Conservation (phyloP, 2,329 filamentous ascomycete species). For the Zelopaecilomyces penicillatus region DNA sequence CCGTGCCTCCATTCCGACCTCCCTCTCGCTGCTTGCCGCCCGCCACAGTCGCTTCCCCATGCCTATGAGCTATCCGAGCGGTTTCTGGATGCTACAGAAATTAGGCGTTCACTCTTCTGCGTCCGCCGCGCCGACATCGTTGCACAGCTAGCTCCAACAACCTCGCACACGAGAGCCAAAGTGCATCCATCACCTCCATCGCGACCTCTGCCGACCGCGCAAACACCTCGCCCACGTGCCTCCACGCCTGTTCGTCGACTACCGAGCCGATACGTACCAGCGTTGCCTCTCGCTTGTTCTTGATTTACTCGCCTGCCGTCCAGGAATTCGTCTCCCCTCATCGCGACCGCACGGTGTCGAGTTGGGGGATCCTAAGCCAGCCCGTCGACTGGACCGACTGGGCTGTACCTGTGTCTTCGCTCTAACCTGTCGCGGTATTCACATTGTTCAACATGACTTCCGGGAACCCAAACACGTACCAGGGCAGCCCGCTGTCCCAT, state of each 20-base stretch:
- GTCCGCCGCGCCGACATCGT: too few relatives aligned
- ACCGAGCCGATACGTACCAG: too few relatives aligned
- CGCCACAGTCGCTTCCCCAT: slow-evolving; percentile 7
- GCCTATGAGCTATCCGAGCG: slow-evolving; percentile 5
- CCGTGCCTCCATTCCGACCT: neutral
- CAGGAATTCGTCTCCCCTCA: neutral
- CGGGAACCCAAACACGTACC: slow-evolving; percentile 24
- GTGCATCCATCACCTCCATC: neutral
- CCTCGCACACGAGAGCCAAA: too few relatives aligned
- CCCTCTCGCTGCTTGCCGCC: neutral
- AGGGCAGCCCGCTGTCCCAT: slow-evolving; percentile 22
- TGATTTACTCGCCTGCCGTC: neutral
- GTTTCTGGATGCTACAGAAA: slow-evolving; percentile 6
- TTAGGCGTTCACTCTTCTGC: neutral
- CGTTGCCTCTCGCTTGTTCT: neutral
- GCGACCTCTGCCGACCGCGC: slow-evolving; percentile 5
- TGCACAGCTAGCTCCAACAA: too few relatives aligned
- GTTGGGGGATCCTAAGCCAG: slow-evolving; percentile 1
- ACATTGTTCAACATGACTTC: slow-evolving; percentile 24
- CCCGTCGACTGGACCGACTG: slow-evolving; percentile 3
- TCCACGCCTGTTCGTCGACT: too few relatives aligned
- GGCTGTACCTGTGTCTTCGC: neutral
- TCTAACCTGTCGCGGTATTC: neutral
- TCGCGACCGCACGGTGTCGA: neutral
- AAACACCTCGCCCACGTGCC: neutral